A percentile compares a stretch with the other conserved stretches of the same genome.
Evolutionary conservation across 805 yeast species (phyloP).

Genomic region (Metschnikowia proteae): DNA sequence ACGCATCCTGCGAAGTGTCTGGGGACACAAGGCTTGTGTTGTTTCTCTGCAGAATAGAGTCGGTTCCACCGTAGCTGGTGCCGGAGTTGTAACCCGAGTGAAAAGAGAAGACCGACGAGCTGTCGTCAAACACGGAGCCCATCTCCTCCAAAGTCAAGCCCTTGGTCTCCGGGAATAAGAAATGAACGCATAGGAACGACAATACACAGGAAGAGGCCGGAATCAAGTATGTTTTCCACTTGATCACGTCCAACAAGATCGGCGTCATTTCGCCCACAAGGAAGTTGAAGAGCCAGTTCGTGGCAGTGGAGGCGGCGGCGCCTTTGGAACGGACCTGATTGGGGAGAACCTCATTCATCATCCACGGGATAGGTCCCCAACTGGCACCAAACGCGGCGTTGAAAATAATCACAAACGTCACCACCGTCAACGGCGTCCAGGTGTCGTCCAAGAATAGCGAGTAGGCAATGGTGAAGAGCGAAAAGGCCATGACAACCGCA

Average conservation of each 20-base stretch:
- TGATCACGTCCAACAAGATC: slow-evolving; percentile 66
- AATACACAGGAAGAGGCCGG: slow-evolving; percentile 76
- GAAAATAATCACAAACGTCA: slow-evolving; percentile 68
- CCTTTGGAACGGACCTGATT: slow-evolving; percentile 83
- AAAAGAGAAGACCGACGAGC: slow-evolving; percentile 39
- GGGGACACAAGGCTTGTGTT: slow-evolving; percentile 3
- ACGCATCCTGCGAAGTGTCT: slow-evolving; percentile 6
- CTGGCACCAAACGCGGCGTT: slow-evolving; percentile 84
- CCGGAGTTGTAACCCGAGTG: slow-evolving; percentile 29
- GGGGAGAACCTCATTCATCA: slow-evolving; percentile 84
- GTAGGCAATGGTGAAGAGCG: slow-evolving; percentile 63
- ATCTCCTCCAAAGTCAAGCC: slow-evolving; percentile 87
- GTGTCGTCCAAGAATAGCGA: slow-evolving; percentile 34
- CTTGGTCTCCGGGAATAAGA: slow-evolving; percentile 83
- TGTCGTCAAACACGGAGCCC: slow-evolving; percentile 82
- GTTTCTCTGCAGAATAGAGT: slow-evolving; percentile 9
- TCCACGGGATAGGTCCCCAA: slow-evolving; percentile 97
- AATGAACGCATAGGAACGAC: slow-evolving; percentile 69
- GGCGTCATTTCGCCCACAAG: slow-evolving; percentile 92
- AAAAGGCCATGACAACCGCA: slow-evolving; percentile 71
- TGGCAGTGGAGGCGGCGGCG: slow-evolving; percentile 84
- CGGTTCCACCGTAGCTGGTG: slow-evolving; percentile 14
- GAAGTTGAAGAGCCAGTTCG: slow-evolving; percentile 92
- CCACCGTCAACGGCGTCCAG: slow-evolving; percentile 68
- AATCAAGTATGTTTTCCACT: slow-evolving; percentile 77